Conservation (phyloP, 805 yeast species). For the Cyberlindnera veronae region DNA sequence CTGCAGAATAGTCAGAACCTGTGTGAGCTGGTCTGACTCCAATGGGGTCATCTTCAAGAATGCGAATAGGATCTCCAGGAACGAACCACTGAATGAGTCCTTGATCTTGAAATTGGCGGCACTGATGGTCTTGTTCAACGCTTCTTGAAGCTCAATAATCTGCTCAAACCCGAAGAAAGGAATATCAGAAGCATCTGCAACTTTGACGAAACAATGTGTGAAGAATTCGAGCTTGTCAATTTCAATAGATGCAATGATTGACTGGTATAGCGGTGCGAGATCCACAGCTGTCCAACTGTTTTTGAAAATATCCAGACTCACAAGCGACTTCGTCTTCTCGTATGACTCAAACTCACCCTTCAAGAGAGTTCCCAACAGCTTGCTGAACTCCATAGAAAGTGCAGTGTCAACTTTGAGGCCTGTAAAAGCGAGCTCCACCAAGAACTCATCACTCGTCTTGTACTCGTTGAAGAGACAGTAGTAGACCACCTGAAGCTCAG, state of each 20-base stretch:
- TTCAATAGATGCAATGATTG: constrained; percentile 20
- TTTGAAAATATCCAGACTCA: constrained; percentile 25
- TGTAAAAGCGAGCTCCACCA: constrained; percentile 29
- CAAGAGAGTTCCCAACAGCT: constrained; percentile 28
- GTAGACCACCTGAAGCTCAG: constrained; percentile 26
- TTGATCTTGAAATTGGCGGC: constrained; percentile 26
- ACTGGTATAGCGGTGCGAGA: constrained; percentile 15
- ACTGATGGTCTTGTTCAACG: not conserved
- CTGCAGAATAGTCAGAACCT: constrained; percentile 18
- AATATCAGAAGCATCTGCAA: constrained; percentile 12
- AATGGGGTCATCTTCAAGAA: constrained; percentile 24
- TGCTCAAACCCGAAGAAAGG: constrained; percentile 15
- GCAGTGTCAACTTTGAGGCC: constrained; percentile 12
- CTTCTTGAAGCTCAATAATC: constrained; percentile 10
- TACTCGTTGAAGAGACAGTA: constrained; percentile 24
- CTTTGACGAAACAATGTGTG: constrained; percentile 21
- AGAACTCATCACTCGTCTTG: constrained; percentile 17
- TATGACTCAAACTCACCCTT: constrained; percentile 17
- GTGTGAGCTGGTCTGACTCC: constrained; percentile 15
- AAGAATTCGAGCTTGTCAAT: constrained; percentile 30
- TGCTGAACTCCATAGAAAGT: constrained; percentile 18
- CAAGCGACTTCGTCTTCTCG: constrained; percentile 21
- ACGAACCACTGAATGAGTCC: constrained; percentile 29
- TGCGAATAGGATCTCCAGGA: constrained; percentile 23
- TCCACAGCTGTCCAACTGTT: constrained; percentile 28